These are phyloP conservation scores for Mesotaenium endlicherianum DNA, from an alignment of 139 green algal species.

Conservation along the genomic window DNA sequence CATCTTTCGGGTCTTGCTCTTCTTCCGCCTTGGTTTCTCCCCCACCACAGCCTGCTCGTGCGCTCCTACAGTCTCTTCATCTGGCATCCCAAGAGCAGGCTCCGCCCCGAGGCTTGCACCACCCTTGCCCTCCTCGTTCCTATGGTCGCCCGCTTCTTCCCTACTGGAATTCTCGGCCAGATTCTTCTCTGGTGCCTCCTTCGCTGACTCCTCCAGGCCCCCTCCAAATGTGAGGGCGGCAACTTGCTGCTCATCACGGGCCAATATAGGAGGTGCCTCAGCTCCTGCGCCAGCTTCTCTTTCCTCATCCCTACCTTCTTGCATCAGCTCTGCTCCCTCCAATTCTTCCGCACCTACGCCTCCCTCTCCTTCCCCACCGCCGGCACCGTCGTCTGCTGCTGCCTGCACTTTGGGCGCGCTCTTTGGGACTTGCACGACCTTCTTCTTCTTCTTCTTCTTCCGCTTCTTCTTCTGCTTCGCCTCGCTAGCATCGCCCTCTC, in stretches of 20 bases:
- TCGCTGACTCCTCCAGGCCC: too few species aligned
- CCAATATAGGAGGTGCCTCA: background rate
- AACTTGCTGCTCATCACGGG: background rate
- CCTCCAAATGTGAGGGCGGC: too few species aligned
- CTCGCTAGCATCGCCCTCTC: background rate
- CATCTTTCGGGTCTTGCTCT: background rate
- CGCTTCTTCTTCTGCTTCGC: constrained; percentile 1
- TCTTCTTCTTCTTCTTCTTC: constrained; percentile 24
- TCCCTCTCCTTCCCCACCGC: background rate
- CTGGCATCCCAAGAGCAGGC: too few species aligned
- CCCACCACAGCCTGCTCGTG: background rate
- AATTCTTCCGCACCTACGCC: background rate
- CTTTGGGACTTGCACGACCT: background rate
- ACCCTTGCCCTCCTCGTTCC: too few species aligned
- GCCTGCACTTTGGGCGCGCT: background rate
- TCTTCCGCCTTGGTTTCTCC: background rate
- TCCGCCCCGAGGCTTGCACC: too few species aligned
- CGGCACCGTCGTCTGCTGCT: background rate
- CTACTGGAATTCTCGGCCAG: too few species aligned
- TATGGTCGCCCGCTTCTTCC: too few species aligned
- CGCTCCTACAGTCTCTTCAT: background rate
- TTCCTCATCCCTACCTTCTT: background rate
- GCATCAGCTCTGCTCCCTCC: background rate
- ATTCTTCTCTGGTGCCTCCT: too few species aligned
- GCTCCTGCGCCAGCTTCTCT: background rate